Base-by-base conservation (phyloP, 2,329 filamentous ascomycete genomes). In the Epichloe brachyelytri region DNA sequence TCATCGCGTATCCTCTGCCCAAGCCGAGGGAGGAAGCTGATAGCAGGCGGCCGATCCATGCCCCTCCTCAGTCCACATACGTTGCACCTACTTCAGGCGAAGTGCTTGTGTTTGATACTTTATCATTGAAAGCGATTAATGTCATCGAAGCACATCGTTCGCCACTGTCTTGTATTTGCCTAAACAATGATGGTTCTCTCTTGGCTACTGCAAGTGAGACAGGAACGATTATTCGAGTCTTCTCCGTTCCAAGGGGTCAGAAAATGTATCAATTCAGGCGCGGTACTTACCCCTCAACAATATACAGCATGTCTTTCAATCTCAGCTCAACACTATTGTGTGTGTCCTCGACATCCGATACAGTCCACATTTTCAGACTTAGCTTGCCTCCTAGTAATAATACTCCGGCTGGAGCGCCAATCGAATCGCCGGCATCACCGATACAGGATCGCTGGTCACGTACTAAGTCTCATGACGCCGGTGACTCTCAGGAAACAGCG, bases 291-390 rank as follows among this genome's bases (percentile, higher is more conserved):
- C 93, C 93, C 0, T 90, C 90, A 2, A 85, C 88, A 40, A 98
- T 98, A 59, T 96, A 90, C 71, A 95, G 89, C 78, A 96, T 98
- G 89, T 95, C 90, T 1, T 98, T 98, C 71, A 98, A 98, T 67
- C 83, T 89, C 47, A 89, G 86, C 53, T 95, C 90, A 2, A 95
- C 90, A 1, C 75, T 98, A 11, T 79, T 98, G 37, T 96, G 90
- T 62, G 90, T 98, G 40, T 97, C 93, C 5, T 97, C 91, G 3
- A 90, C 89, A 1, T 95, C 90, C 0, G 93, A 98, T 62, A 98
- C 93, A 0, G 85, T 98, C 10, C 93, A 98, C 65, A 89, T 98
- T 48, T 98, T 98, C 72, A 88, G 90, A 50, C 76, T 98, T 19
- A 74, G 73, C 49, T 73, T 68, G 49, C 74, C 78, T 17, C 68